Conservation (phyloP, 225 moss, liverwort and hornwort genomes). For the Sphagnum tenellum region DNA sequence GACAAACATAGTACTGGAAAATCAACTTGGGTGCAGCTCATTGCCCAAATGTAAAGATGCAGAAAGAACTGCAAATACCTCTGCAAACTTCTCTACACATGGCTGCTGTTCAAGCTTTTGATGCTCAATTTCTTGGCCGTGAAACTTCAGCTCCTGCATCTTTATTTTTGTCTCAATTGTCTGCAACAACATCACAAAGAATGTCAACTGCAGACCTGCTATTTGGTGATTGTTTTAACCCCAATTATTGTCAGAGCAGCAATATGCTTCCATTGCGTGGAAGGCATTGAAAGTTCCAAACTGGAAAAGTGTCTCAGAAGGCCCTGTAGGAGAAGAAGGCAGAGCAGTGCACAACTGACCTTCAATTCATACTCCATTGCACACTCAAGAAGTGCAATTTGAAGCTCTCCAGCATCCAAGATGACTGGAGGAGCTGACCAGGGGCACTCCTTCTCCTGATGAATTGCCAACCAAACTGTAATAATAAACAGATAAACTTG, state of each 20-base stretch:
- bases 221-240: too few relatives aligned
- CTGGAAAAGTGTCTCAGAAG: neutral
- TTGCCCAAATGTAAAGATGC: neutral
- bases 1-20: neutral
- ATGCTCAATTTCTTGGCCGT: conserved; percentile 5
- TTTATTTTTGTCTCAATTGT: conserved; percentile 46
- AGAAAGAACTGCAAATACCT: neutral
- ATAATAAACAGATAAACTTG: too few relatives aligned
- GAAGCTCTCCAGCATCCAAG: conserved; percentile 34
- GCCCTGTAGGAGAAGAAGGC: neutral
- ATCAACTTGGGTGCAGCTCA: neutral
- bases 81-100: conserved; percentile 9
- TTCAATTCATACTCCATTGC: conserved; percentile 51
- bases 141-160: conserved; percentile 28
- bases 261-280: too few relatives aligned
- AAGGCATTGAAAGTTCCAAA: neutral
- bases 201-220: neutral
- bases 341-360: conserved; percentile 8
- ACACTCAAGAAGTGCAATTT: conserved; percentile 43
- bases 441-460: conserved; percentile 17
- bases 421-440: conserved; percentile 9
- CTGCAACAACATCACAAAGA: conserved; percentile 4
- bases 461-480: too few relatives aligned
- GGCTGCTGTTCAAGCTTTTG: neutral
- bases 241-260: too few relatives aligned